Base-by-base conservation (phyloP, 805 yeast species). In the Metschnikowia borealis region DNA sequence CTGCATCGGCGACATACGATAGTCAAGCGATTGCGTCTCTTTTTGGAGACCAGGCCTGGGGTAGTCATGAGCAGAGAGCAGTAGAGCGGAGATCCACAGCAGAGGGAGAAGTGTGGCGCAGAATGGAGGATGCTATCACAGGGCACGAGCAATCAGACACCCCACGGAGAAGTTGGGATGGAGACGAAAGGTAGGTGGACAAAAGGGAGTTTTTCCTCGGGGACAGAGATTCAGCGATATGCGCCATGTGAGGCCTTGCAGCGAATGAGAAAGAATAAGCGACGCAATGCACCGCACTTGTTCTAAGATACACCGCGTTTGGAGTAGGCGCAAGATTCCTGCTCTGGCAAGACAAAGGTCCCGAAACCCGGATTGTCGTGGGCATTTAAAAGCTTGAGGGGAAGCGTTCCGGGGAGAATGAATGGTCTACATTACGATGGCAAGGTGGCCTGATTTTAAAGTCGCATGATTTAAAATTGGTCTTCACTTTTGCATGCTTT, bases 1-100 rank as follows among this genome's bases (percentile, higher is more conserved):
- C 60, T 53, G 35, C 59, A 57, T 7, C 60, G 59, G 10, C n/a
- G 49, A 23, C 60, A 57, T 13, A 57, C 60, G 6, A 54, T 34
- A 13, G 59, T 55, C 44, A 40, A 38, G 20, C 59, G 50, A 33
- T 54, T 53, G 21, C 60, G 38, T 34, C 50, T 51, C 17, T 47
- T 23, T 18, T 52, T 52, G 32, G 40, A 35, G 33, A 34, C 46
- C 34, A 11, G 39, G 26, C 20, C 37, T 13, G 46, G 23, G 15
- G 46, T 26, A 21, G 39, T 36, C 46, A 44, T 44, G 26, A 18
- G 38, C 37, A 17, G 23, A 31, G 13, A n/a, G 45, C 37, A 17
- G 23, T 18, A 14, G 45, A 17, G 31, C 43, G n/a, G n/a, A n/a
- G 13, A 2, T 11, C 29, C 29, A 8, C 29, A 26, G 8, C 13